These are phyloP conservation scores for Capsicum chinense DNA, from an alignment of 257 asterid species.

Conservation along the genomic window DNA sequence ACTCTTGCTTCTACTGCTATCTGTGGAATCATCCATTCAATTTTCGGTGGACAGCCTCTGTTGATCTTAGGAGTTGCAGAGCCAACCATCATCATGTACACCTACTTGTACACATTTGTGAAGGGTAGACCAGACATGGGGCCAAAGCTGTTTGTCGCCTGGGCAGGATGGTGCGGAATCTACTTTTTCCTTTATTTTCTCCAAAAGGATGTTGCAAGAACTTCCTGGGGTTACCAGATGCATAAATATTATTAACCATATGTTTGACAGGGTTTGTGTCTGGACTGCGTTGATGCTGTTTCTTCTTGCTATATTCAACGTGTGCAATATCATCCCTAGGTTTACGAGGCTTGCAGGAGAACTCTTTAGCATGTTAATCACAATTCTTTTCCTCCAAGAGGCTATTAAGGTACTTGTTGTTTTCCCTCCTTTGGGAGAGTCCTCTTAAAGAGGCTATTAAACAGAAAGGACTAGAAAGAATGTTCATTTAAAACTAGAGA, in stretches of 20 bases:
- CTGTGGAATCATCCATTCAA: constrained; percentile 81
- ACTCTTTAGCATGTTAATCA: constrained; percentile 89
- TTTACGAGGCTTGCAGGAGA: constrained; percentile 95
- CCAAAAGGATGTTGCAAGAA: background rate
- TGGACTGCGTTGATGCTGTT: constrained; percentile 83
- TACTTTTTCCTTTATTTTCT: constrained; percentile 10
- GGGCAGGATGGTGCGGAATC: constrained; percentile 83
- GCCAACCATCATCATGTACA: constrained; percentile 91
- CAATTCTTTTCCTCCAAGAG: constrained; percentile 84
- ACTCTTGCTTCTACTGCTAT: constrained; percentile 87
- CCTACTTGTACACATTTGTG: constrained; percentile 70
- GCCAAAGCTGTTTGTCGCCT: constrained; percentile 67
- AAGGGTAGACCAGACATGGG: constrained; percentile 60
- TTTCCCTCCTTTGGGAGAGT: background rate
- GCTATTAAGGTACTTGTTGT: constrained; percentile 71
- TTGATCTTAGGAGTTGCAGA: constrained; percentile 94
- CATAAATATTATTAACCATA: background rate
- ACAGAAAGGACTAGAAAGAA: background rate
- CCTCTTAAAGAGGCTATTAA: constrained; percentile 10
- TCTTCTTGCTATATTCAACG: constrained; percentile 83
- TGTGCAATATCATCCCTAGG: constrained; percentile 69
- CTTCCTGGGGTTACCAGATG: constrained; percentile 21
- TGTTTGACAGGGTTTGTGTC: constrained; percentile 74
- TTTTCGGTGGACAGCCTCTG: constrained; percentile 92
- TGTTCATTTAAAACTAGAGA: background rate